Conservation (phyloP, 805 yeast species). For the Candida ponderosae region DNA sequence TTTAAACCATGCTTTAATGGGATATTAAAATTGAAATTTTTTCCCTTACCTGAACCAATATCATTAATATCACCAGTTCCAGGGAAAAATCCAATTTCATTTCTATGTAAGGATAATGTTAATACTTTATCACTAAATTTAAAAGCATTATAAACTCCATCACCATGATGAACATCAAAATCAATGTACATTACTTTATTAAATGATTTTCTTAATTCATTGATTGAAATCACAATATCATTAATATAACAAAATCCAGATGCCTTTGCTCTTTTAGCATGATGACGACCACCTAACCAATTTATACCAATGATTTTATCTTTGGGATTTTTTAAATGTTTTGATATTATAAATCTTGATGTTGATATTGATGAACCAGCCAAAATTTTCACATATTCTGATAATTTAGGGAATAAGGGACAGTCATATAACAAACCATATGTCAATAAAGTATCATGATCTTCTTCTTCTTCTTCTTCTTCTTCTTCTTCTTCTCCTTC, state of each 20-base stretch:
- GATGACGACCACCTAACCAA: slow-evolving; percentile 82
- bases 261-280: slow-evolving; percentile 44
- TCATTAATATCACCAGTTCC: slow-evolving; percentile 50
- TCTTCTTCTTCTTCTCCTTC: background rate
- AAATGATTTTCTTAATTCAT: slow-evolving; percentile 37
- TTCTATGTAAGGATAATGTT: slow-evolving; percentile 57
- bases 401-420: slow-evolving; percentile 47
- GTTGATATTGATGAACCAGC: slow-evolving; percentile 55
- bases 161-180: slow-evolving; percentile 74
- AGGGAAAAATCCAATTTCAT: slow-evolving; percentile 65
- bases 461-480: slow-evolving; percentile 3
- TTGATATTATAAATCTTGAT: slow-evolving; percentile 26
- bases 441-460: slow-evolving; percentile 11
- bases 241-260: slow-evolving; percentile 71
- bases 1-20: slow-evolving; percentile 52
- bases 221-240: slow-evolving; percentile 55
- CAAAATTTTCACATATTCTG: slow-evolving; percentile 36
- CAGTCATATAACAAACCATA: slow-evolving; percentile 59
- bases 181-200: slow-evolving; percentile 53
- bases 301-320: slow-evolving; percentile 36
- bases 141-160: slow-evolving; percentile 69
- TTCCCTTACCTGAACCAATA: slow-evolving; percentile 29
- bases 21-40: slow-evolving; percentile 35
- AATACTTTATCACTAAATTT: slow-evolving; percentile 43
- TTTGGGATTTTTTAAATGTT: slow-evolving; percentile 13